Conservation (phyloP, 345 rosid genomes). For the Gossypium mustelinum region DNA sequence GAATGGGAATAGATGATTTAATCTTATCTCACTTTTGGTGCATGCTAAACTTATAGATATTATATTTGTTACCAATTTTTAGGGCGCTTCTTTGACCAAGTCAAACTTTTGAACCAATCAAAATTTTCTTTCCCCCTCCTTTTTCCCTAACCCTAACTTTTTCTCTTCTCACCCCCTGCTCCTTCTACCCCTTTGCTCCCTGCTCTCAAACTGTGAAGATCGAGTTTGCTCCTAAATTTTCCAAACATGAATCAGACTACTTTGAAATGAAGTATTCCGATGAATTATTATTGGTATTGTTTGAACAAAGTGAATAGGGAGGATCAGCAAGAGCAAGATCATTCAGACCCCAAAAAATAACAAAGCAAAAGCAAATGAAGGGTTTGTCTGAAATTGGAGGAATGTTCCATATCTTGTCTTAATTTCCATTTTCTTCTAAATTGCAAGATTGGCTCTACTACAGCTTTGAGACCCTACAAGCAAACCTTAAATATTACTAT, state of each 20-base stretch:
- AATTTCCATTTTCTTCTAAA: neutral
- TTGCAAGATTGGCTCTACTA: too few species aligned
- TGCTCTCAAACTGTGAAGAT: too few species aligned
- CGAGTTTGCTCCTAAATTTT: too few species aligned
- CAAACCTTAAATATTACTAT: neutral
- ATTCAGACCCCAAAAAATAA: neutral
- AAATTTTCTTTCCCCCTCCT: too few species aligned
- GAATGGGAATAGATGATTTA: neutral
- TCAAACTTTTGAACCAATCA: neutral
- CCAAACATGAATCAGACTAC: neutral
- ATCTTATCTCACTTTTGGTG: slow-evolving; percentile 7
- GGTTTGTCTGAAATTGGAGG: neutral
- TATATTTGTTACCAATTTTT: neutral
- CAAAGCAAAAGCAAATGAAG: neutral
- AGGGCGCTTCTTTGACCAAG: too few species aligned
- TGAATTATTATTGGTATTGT: neutral
- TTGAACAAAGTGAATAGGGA: slow-evolving; percentile 6
- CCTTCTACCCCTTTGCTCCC: too few species aligned
- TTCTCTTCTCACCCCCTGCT: too few species aligned
- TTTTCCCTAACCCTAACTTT: neutral
- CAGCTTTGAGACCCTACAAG: neutral
- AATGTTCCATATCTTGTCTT: neutral
- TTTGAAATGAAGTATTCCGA: neutral
- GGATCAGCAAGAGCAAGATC: slow-evolving; percentile 20
- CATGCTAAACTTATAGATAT: neutral